These are phyloP conservation scores for Rhinocladiella mackenziei DNA, from an alignment of 2,329 filamentous ascomycete species.

Conservation along the genomic window DNA sequence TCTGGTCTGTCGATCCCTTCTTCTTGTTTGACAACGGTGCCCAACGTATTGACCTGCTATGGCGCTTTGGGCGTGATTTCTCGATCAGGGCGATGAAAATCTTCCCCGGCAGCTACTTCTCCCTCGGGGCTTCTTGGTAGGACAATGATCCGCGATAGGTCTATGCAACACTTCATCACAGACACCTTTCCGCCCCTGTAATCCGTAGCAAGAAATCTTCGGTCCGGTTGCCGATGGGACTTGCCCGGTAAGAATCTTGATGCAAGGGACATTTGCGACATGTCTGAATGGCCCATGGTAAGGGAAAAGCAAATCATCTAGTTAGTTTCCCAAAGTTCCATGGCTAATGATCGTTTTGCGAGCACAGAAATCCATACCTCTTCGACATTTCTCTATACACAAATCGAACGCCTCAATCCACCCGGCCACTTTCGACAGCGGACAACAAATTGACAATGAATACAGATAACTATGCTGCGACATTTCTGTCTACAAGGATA, in stretches of 20 bases:
- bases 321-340: neutral
- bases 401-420: conserved; percentile 21
- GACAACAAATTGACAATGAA: conserved; percentile 25
- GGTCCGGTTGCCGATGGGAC: conserved; percentile 20
- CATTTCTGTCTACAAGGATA: conserved; percentile 21
- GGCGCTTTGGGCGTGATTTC: conserved; percentile 15
- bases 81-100: neutral
- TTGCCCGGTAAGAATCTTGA: conserved; percentile 14
- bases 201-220: conserved; percentile 26
- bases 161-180: conserved; percentile 18
- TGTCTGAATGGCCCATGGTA: conserved; percentile 16
- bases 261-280: conserved; percentile 23
- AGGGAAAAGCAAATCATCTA: neutral
- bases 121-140: neutral
- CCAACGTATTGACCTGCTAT: conserved; percentile 13
- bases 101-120: neutral
- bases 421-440: conserved; percentile 20
- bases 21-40: conserved; percentile 1
- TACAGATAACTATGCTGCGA: conserved; percentile 26
- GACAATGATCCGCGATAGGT: conserved; percentile 11
- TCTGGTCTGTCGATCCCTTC: neutral
- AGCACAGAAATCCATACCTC: conserved; percentile 13
- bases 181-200: conserved; percentile 13
- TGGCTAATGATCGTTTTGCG: too few species aligned
- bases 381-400: conserved; percentile 7